Evolutionary conservation across 345 rosid species (phyloP), one percentile per base, ranked within the genome.

Genomic region (Aethionema arabicum): DNA sequence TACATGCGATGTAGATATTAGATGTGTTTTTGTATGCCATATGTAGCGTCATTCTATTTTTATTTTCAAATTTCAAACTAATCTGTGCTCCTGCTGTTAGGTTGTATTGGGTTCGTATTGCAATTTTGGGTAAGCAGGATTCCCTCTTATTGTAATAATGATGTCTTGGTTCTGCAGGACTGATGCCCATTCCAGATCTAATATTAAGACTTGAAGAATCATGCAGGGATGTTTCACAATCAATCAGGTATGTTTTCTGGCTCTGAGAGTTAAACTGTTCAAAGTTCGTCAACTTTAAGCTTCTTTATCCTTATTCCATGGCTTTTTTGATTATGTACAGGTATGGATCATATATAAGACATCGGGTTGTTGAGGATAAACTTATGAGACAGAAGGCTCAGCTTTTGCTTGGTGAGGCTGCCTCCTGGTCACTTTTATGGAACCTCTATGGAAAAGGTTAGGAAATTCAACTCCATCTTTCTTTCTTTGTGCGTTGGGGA

Each of bases 401-500:
- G 68, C 77, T 87, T 63, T 76, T 93, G 74, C 95, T 90, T 57
- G 96, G 91, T 38, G 99, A 93, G 88, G 97, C 97, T 38, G 97
- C 97, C 29, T 78, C 99, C 32, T 93, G 99, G 99, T 93, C 97
- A 45, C 99, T 93, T 56, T 65, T 93, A 56, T 93, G 99, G 99
- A 80, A 81, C 74, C 78, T 93, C 39, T 93, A 84, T 78, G 99
- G 99, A 63, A 93, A 93, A 93, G 95, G 99, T 74, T 42, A 80
- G 86, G 68, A 56, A 44, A 69, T 68, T 57, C 67, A 45, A 11
- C 60, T 49, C 44, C 56, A 37, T 51, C 31, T 55, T 12, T 33
- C 41, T 60, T 37, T 53, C 52, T 16, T 56, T 41, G 52, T 52
- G 43, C 21, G 14, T 32, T 53, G 40, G 13, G 52, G 43, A 53